Conservation (phyloP, 1,284 basidiomycete genomes). For the Ustilago bromivora region DNA sequence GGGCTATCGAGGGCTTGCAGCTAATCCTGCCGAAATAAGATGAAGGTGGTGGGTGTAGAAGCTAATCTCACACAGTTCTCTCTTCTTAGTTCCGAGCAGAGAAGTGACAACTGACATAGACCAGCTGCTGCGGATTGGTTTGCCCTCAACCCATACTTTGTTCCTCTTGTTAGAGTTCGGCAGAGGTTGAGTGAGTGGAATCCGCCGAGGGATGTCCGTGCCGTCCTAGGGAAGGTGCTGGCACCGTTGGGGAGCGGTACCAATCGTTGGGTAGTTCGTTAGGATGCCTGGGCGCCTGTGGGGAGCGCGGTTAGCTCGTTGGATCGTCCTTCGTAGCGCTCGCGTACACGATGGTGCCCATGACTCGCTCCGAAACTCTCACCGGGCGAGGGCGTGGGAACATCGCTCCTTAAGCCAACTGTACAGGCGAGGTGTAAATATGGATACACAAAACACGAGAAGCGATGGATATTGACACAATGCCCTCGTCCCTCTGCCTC, state of each 20-base stretch:
- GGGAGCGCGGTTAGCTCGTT: not conserved
- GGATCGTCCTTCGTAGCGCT: not conserved
- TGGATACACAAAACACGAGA: not conserved
- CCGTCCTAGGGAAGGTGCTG: not conserved
- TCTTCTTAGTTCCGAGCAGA: too few species aligned
- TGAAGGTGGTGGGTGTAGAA: not conserved
- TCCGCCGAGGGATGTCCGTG: not conserved
- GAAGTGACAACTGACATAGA: too few species aligned
- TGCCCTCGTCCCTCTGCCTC: not conserved
- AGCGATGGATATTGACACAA: conserved; percentile 1
- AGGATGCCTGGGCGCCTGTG: not conserved
- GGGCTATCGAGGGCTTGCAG: not conserved
- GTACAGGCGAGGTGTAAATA: not conserved
- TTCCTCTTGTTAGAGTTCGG: not conserved
- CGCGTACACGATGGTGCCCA: too few species aligned
- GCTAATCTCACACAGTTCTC: not conserved
- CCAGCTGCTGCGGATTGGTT: not conserved
- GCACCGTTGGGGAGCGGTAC: not conserved
- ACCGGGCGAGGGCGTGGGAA: not conserved
- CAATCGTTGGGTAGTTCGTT: not conserved
- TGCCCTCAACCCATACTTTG: conserved; percentile 3
- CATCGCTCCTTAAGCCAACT: not conserved
- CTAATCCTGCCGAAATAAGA: not conserved
- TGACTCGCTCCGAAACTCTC: conserved; percentile 3
- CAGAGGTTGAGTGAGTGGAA: not conserved